These are phyloP conservation scores for Spergularia azorica DNA, from an alignment of 179 eudicot genomes.

Conservation along the genomic window DNA sequence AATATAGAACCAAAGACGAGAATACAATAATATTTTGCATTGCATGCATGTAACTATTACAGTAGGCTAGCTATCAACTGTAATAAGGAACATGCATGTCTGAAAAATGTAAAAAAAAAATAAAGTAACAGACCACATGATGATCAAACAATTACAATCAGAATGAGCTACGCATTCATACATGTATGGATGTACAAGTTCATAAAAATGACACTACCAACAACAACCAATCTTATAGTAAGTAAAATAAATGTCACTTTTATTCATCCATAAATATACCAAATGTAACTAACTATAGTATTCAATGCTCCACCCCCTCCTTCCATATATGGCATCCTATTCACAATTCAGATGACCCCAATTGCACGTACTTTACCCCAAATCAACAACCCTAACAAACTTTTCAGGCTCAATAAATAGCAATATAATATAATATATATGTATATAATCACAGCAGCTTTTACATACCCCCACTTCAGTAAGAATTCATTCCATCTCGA, in stretches of 20 bases:
- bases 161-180: not conserved
- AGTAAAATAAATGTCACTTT: slow-evolving; percentile 25
- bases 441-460: too few species aligned
- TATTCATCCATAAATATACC: slow-evolving; percentile 33
- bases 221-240: slow-evolving; percentile 3
- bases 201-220: not conserved
- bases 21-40: too few species aligned
- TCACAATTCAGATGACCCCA: slow-evolving; percentile 31
- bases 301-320: slow-evolving; percentile 22
- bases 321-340: slow-evolving; percentile 36
- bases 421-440: not conserved
- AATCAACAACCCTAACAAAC: slow-evolving; percentile 24
- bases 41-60: too few species aligned
- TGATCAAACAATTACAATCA: not conserved
- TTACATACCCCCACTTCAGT: too few species aligned
- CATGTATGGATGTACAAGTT: not conserved
- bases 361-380: slow-evolving; percentile 16
- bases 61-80: too few species aligned
- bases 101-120: not conserved
- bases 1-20: too few species aligned
- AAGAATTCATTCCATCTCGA: too few species aligned
- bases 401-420: slow-evolving; percentile 28
- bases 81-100: not conserved
- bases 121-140: slow-evolving; percentile 11
- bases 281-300: slow-evolving; percentile 32